phyloP scores from a whole-genome alignment of 352 stramenopile genomes.

The Pythium myriotylum region DNA sequence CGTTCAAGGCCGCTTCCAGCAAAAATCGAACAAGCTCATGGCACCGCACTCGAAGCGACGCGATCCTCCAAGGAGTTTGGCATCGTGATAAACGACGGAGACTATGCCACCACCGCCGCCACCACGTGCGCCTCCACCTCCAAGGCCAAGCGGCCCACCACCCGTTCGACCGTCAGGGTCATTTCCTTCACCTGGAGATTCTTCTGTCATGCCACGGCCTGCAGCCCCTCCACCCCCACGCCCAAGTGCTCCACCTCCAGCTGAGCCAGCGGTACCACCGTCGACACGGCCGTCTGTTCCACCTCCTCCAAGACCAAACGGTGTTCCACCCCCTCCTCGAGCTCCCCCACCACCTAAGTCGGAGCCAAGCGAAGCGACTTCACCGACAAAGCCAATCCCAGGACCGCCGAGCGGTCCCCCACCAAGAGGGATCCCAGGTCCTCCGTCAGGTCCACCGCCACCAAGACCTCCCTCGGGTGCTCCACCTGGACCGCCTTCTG shows the following conservation, averaged over 20 bases:
- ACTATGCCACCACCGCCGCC: constrained; percentile 14
- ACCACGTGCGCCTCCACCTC: constrained; percentile 13
- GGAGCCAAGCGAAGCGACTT: background rate
- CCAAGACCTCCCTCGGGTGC: constrained; percentile 32
- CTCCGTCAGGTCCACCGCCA: constrained; percentile 21
- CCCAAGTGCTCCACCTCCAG: constrained; percentile 11
- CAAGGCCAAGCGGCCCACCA: constrained; percentile 29
- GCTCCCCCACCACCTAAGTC: constrained; percentile 31
- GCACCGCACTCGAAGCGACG: too few relatives aligned
- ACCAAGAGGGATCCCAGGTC: constrained; percentile 13
- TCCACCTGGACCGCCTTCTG: constrained; percentile 36
- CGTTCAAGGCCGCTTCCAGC: background rate
- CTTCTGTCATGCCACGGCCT: constrained; percentile 12
- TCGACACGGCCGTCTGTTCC: constrained; percentile 18
- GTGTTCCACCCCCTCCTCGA: constrained; percentile 32
- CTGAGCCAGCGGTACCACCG: constrained; percentile 3
- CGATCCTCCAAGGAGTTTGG: too few relatives aligned
- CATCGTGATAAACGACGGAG: background rate
- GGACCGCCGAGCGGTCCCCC: constrained; percentile 14
- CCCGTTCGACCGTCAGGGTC: constrained; percentile 9
- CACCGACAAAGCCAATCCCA: constrained; percentile 13
- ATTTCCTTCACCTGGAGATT: constrained; percentile 21
- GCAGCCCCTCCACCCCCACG: constrained; percentile 15
- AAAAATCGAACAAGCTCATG: too few relatives aligned
- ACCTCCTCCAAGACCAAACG: constrained; percentile 31